Base-by-base conservation (phyloP, 1,284 basidiomycete species). In the Lignosus rhinocerotis region DNA sequence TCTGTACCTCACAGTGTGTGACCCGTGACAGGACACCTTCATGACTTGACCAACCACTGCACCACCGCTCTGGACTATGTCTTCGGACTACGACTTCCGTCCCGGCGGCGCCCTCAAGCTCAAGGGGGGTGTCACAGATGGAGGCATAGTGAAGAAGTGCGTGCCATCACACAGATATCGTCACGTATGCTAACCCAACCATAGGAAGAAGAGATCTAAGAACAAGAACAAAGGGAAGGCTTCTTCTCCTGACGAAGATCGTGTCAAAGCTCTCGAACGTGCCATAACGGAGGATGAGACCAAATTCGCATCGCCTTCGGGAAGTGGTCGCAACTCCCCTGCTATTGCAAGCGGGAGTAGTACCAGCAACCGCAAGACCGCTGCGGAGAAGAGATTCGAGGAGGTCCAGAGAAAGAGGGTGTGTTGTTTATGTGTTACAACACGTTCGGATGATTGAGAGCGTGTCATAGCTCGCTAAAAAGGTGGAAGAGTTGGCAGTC, bases 21-120 rank as follows among this genome's bases (percentile, higher is more conserved):
- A 70, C 64, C 44, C 51, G 67, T 68, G 67, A 67, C 67, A 55
- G 31, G 14, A 42, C 60, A 58, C 61, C 62, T 61, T 59, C 55
- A 65, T 66, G 66, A 62, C 62, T 48, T 61, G 66, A 56, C 61
- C 62, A 57, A 57, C 63, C 64, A 63, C 64, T 50, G 61, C 59
- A 46, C 62, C 41, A 25, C 25, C 25, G 4, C 52, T 50, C 19
- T 56, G 64, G 65, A 62, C 67, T 53, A 90, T 92, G 87, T 84
- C 62, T 41, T 64, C 86, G 65, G 93, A 93, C 73, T 96, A 96
- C 76, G 86, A 92, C 76, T 81, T 91, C 75, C 87, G 86, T 69
- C 87, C 93, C 46, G 91, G 93, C 47, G 94, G 94, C 68, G 87
- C 90, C 64, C 87, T 96, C 71, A 96, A 95, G 76, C 82, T 96